phyloP scores from a whole-genome alignment of 805 yeast species.

The Candida incommunis region DNA sequence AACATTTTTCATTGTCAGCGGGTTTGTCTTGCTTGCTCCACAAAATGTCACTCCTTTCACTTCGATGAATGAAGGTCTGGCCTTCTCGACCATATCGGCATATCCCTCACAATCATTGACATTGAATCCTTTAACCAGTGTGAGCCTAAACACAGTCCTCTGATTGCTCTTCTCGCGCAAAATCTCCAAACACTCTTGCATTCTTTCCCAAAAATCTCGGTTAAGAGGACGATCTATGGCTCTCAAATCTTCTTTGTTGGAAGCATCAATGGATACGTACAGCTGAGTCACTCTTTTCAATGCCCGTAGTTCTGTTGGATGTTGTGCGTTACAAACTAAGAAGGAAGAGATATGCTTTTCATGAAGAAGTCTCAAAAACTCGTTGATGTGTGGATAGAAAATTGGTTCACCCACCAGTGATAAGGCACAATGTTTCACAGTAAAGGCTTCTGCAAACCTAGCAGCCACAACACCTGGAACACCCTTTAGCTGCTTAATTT shows the following conservation, averaged over 20 bases:
- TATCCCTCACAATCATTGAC: conserved; percentile 63
- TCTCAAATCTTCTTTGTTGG: conserved; percentile 68
- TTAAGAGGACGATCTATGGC: conserved; percentile 80
- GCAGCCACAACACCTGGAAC: conserved; percentile 89
- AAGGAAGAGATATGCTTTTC: conserved; percentile 70
- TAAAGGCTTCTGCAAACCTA: conserved; percentile 80
- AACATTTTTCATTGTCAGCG: conserved; percentile 87
- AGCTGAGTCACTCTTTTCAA: conserved; percentile 74
- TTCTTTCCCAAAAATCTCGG: conserved; percentile 86
- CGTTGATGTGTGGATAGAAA: conserved; percentile 81
- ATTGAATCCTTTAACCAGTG: conserved; percentile 86
- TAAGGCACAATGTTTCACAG: conserved; percentile 80
- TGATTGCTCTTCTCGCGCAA: conserved; percentile 65
- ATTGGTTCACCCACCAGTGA: conserved; percentile 93
- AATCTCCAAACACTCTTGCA: conserved; percentile 67
- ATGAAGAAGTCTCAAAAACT: conserved; percentile 69
- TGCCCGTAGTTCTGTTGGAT: conserved; percentile 65
- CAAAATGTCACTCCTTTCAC: conserved; percentile 93
- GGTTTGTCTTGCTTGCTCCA: conserved; percentile 84
- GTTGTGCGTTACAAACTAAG: conserved; percentile 91
- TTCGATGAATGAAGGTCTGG: conserved; percentile 76
- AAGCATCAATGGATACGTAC: conserved; percentile 87
- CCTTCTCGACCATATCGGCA: conserved; percentile 75
- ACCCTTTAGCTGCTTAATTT: conserved; percentile 88
- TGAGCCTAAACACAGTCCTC: conserved; percentile 80